Base-by-base conservation (phyloP, 78 protist species). In the Pirum gemmata region DNA sequence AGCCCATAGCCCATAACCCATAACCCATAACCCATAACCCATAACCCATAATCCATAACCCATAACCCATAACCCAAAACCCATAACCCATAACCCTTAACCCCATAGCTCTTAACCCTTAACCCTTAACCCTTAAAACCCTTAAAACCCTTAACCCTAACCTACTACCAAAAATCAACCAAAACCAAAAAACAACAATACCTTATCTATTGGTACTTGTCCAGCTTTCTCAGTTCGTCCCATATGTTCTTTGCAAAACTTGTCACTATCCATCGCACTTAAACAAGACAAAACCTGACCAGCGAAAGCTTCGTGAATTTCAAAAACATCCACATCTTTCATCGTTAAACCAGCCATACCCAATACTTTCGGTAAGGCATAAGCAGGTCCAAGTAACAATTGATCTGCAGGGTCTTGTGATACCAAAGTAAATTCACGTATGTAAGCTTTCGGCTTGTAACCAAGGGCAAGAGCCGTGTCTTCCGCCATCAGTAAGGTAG, bases 261-360 rank as follows among this genome's bases (percentile, higher is more conserved):
- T 33, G 21, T 90, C 91, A 21, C 85, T 38, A 35, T 94, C 87
- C 73, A 94, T 38, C 2, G 93, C 95, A 2, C 31, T 33, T 27
- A 94, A 21, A 79, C 91, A 83, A 73, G 92, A 89, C 33, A 92
- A 86, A 34, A 90, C 90, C 83, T 90, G 93, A 1, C 93, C 92
- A 33, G 96, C 96, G 75, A 94, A 94, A 40, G 96, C 96, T 91
- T 94, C 96, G 87, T 94, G 94, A 85, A 91, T n/a, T 83, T 94
- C 96, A 41, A 39, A 73, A 8, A 91, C 93, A 61, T 87, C 94
- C 0, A 94, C 75, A 79, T 94, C 95, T 35, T 61, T 5, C 34
- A 90, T n/a, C 1, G 33, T 72, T 1, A 93, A 87, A 34, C 84
- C 77, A 31, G 89, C 76, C 87, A 2, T 0, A 25, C 35, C 72